Evolutionary conservation across 306 rosid genomes (phyloP), one percentile per base, ranked within the genome.

Genomic region (Lotus japonicus): DNA sequence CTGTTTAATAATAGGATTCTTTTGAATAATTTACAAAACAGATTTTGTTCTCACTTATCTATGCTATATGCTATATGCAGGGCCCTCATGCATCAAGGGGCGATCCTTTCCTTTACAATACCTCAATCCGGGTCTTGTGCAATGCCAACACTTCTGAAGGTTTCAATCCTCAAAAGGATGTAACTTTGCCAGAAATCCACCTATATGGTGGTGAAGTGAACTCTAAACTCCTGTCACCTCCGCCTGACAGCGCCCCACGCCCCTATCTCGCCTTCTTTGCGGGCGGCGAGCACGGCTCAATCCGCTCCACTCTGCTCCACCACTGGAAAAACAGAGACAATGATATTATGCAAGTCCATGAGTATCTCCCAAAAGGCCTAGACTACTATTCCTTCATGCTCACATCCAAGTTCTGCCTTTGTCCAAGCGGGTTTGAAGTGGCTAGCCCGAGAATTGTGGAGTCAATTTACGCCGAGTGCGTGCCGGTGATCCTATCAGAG

Each of bases 81-180:
- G 95, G 86, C 56, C 95, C 98, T 23, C 67, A 46, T 63, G 92
- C 86, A 55, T 68, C 98, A 60, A 14, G 56, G 44, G 98, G 96
- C 3, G 82, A 84, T 61, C 82, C 78, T 13, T 80, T 79, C 17
- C 84, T 92, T 35, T 86, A 79, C 83, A 83, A 83, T 66, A 89
- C 83, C 33, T 89, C 98, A 43, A 92, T 87, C 71, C 79, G 95
- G 6, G 86, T 92, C 66, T 78, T 92, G 14, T 89, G 98, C 81
- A 92, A 92, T 55, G 96, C 98, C 82, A 92, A 92, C 86, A 53
- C 84, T 45, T 84, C 92, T 35, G 98, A 92, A 79, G 95, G 98
- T 58, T 92, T 92, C 89, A 80, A 83, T 74, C 98, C 96, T 7
- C 69, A 74, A 62, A 92, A 87, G 36, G 98, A 92, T 70, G 95